Base-by-base conservation (phyloP, 2,329 filamentous ascomycete genomes). In the Talaromyces marneffei region DNA sequence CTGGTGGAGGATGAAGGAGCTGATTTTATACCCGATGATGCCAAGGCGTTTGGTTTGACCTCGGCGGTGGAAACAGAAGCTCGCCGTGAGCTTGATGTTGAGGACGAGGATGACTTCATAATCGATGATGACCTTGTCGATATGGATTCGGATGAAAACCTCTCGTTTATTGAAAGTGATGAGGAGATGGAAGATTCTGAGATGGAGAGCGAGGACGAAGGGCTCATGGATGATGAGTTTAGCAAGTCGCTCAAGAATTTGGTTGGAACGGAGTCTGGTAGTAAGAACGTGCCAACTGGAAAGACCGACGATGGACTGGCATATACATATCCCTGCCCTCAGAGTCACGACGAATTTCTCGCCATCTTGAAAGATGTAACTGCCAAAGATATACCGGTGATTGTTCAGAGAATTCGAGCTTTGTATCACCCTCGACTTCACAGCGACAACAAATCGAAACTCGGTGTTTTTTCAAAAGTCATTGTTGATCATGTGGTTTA, bases 101-200 rank as follows among this genome's bases (percentile, higher is more conserved):
- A 96, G 66, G 93, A 97, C 67, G 93, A 97, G 71, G 93, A 97
- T 68, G 91, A 97, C 68, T 97, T 97, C 69, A 73, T 93, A 27
- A 87, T 97, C 64, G 93, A 97, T 62, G 90, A 94, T 64, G 89
- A 96, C 70, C 82, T 97, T 16, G 83, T 97, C 35, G 92, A 92
- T 12, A 92, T 87, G 66, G 90, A 87, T 39, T 93, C 90, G n/a
- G 74, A 78, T 53, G 73, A 70, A 33, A 78, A 77, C 31, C 68
- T 75, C 6, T 75, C 73, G n/a, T 67, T 78, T 61, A 72, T 71
- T 46, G 75, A 75, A 29, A 77, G 70, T 48, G 75, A 48, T 16
- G 56, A 83, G 42, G 80, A 82, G 25, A 79, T 81, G 10, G 82
- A 83, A 27, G 80, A 82, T 0, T 39, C 31, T 5, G 79, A 79